These are phyloP conservation scores for Sugiyamaella novakii DNA, from an alignment of 1,139 yeast genomes.

Conservation along the genomic window DNA sequence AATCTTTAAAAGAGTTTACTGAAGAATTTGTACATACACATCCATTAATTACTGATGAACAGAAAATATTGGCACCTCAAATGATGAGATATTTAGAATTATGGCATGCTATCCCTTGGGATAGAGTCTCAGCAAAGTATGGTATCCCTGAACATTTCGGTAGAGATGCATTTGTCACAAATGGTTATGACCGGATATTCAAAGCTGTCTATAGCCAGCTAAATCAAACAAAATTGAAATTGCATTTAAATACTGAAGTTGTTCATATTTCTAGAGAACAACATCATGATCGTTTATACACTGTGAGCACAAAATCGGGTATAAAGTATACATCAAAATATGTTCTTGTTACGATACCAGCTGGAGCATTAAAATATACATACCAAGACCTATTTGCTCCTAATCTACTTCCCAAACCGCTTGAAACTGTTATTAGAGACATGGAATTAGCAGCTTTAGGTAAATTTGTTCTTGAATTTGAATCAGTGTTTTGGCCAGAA, in stretches of 20 bases:
- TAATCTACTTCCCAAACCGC: constrained; percentile 43
- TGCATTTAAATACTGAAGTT: constrained; percentile 53
- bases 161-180: constrained; percentile 65
- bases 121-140: constrained; percentile 64
- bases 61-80: constrained; percentile 54
- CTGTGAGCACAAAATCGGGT: constrained; percentile 37
- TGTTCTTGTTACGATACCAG: constrained; percentile 71
- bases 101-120: constrained; percentile 79
- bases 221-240: constrained; percentile 23
- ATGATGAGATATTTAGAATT: constrained; percentile 61
- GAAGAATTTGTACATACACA: constrained; percentile 51
- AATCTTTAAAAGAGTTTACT: constrained; percentile 53
- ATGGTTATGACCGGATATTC: constrained; percentile 49
- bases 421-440: constrained; percentile 49
- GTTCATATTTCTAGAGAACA: constrained; percentile 40
- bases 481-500: constrained; percentile 64
- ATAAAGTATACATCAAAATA: constrained; percentile 48
- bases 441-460: constrained; percentile 75
- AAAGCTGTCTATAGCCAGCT: constrained; percentile 25
- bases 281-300: constrained; percentile 21
- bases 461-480: constrained; percentile 76
- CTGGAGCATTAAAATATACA: constrained; percentile 53
- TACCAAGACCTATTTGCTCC: constrained; percentile 21
- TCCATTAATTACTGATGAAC: constrained; percentile 53
- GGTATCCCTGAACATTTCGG: constrained; percentile 71